These are phyloP conservation scores for Rostrohypoxylon terebratum DNA, from an alignment of 495 filamentous ascomycete genomes.

Conservation along the genomic window DNA sequence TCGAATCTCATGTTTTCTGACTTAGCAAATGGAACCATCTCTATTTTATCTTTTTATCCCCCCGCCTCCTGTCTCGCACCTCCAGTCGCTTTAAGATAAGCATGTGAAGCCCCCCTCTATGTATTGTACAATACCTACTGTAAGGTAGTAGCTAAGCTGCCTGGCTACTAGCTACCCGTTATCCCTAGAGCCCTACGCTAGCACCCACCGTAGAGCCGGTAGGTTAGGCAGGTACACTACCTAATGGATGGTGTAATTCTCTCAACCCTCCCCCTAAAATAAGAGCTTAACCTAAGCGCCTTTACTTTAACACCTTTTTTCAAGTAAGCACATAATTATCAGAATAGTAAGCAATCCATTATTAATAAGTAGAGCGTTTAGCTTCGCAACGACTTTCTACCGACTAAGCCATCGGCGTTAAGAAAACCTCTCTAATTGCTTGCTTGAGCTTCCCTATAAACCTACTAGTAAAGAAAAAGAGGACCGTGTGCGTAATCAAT, in stretches of 20 bases:
- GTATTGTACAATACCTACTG: too few relatives aligned
- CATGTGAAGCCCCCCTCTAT: slow-evolving; percentile 7
- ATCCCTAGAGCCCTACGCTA: not conserved
- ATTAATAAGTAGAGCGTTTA: not conserved
- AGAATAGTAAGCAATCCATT: not conserved
- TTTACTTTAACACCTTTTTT: not conserved
- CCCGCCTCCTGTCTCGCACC: not conserved
- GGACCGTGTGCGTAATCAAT: not conserved
- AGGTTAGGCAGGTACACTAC: not conserved
- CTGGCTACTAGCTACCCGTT: not conserved
- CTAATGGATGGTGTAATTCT: too few relatives aligned
- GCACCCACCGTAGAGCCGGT: not conserved
- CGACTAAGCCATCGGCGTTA: not conserved
- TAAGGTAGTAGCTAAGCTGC: too few relatives aligned
- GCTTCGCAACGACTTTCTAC: not conserved
- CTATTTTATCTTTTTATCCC: not conserved
- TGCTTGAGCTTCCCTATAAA: not conserved
- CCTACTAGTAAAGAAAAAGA: not conserved
- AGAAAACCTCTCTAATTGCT: not conserved
- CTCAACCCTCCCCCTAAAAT: not conserved
- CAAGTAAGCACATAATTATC: not conserved
- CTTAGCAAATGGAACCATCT: not conserved
- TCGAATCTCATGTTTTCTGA: not conserved
- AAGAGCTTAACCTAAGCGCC: not conserved
- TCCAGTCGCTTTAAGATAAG: slow-evolving; percentile 1